Evolutionary conservation across 768 basidiomycete genomes (phyloP).

Genomic region (Symmetrospora coprosmae): DNA sequence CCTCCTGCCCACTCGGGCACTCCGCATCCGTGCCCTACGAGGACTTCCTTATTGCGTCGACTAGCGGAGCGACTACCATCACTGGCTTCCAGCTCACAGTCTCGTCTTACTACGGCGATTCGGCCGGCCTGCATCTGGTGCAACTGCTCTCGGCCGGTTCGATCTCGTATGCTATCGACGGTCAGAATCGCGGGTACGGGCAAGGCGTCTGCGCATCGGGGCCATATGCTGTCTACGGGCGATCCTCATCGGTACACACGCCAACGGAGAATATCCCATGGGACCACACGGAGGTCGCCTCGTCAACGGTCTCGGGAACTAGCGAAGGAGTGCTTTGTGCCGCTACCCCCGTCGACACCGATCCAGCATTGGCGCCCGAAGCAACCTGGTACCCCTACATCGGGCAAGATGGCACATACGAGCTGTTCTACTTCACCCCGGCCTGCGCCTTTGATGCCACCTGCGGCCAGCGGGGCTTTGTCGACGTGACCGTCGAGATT

Average conservation of each 20-base stretch:
- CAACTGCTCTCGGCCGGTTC: slow-evolving; percentile 75
- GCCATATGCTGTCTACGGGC: slow-evolving; percentile 37
- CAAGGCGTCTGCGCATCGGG: slow-evolving; percentile 41
- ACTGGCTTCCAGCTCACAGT: slow-evolving; percentile 82
- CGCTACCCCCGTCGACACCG: slow-evolving; percentile 50
- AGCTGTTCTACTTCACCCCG: slow-evolving; percentile 68
- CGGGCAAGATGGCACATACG: slow-evolving; percentile 73
- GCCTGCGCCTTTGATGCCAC: slow-evolving; percentile 70
- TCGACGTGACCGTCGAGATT: slow-evolving; percentile 53
- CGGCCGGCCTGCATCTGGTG: slow-evolving; percentile 74
- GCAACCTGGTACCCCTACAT: slow-evolving; percentile 86
- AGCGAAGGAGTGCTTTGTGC: slow-evolving; percentile 59
- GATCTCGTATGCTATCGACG: slow-evolving; percentile 27
- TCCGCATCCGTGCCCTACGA: slow-evolving; percentile 69
- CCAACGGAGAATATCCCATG: slow-evolving; percentile 37
- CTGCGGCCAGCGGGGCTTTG: slow-evolving; percentile 63
- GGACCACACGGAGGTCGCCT: slow-evolving; percentile 46
- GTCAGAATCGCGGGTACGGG: slow-evolving; percentile 18
- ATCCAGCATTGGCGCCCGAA: slow-evolving; percentile 51
- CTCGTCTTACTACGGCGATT: slow-evolving; percentile 56
- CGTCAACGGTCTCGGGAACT: slow-evolving; percentile 51
- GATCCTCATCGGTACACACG: slow-evolving; percentile 52
- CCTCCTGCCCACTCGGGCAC: slow-evolving; percentile 63
- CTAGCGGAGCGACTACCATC: slow-evolving; percentile 42
- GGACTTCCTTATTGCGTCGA: slow-evolving; percentile 68